Evolutionary conservation across 139 green algal species (phyloP).

Genomic region (Yamagishiella unicocca): DNA sequence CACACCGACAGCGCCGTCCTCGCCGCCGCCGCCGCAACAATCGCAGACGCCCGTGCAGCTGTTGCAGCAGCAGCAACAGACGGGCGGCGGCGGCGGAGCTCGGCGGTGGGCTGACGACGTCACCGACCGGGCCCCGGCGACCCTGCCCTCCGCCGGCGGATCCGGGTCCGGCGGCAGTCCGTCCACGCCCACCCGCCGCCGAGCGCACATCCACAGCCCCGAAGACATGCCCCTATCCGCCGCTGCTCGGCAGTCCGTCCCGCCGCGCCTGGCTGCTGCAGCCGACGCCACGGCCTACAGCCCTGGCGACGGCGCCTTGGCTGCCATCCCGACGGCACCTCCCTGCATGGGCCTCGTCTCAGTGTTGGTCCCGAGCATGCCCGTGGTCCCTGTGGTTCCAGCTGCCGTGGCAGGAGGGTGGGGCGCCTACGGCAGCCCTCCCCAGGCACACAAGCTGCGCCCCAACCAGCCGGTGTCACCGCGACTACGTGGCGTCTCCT

Average conservation of each 20-base stretch:
- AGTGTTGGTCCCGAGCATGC: too few species aligned
- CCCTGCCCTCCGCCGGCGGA: neutral
- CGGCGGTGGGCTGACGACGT: neutral
- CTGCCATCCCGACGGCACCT: too few species aligned
- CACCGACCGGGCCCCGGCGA: neutral
- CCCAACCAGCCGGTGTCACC: neutral
- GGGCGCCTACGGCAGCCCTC: neutral
- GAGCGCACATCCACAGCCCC: neutral
- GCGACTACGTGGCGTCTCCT: neutral
- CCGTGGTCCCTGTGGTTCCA: neutral
- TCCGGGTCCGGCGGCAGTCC: neutral
- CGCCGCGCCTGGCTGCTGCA: neutral
- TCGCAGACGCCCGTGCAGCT: constrained; percentile 24
- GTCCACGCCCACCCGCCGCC: neutral
- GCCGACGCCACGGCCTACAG: neutral
- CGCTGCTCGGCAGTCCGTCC: neutral
- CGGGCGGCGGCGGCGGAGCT: neutral
- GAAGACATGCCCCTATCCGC: constrained; percentile 43
- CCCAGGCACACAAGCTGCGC: neutral
- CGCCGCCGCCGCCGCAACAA: constrained; percentile 28
- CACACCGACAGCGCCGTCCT: constrained; percentile 8
- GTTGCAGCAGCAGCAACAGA: neutral
- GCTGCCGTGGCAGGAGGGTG: neutral
- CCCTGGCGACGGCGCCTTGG: neutral
- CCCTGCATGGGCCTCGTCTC: too few species aligned